A percentile compares a stretch with the other conserved stretches of the same genome.
Conservation (phyloP, 176 grass and related monocot genomes). For the Oryza glaberrima region DNA sequence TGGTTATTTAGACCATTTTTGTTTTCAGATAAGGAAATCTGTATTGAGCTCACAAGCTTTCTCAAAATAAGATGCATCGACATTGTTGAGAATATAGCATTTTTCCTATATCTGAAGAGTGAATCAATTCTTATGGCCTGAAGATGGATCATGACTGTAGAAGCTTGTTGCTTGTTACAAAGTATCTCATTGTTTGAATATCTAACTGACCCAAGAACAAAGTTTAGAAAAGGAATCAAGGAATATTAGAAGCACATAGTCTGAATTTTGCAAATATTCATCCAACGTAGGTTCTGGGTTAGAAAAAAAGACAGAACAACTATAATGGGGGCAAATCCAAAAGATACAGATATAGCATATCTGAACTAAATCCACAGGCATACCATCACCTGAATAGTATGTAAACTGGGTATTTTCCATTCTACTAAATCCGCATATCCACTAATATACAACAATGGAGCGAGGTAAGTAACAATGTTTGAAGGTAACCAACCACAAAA, state of each 20-base stretch:
- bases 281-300: background rate
- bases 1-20: background rate
- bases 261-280: background rate
- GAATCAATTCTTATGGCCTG: background rate
- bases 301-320: background rate
- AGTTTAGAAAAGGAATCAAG: background rate
- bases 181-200: constrained; percentile 2
- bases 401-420: background rate
- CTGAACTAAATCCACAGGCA: background rate
- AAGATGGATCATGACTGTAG: background rate
- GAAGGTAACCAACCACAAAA: constrained; percentile 5
- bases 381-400: background rate
- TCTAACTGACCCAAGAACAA: constrained; percentile 7
- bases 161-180: background rate
- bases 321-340: background rate
- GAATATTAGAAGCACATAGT: background rate
- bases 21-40: background rate
- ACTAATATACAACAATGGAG: constrained; percentile 29
- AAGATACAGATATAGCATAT: background rate
- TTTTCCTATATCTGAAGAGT: background rate
- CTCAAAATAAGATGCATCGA: background rate
- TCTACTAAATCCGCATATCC: constrained; percentile 29
- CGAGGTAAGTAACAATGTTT: constrained; percentile 25
- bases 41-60: background rate
- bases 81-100: background rate